Base-by-base conservation (phyloP, 495 filamentous ascomycete genomes). In the Lasiosphaeria hispida region DNA sequence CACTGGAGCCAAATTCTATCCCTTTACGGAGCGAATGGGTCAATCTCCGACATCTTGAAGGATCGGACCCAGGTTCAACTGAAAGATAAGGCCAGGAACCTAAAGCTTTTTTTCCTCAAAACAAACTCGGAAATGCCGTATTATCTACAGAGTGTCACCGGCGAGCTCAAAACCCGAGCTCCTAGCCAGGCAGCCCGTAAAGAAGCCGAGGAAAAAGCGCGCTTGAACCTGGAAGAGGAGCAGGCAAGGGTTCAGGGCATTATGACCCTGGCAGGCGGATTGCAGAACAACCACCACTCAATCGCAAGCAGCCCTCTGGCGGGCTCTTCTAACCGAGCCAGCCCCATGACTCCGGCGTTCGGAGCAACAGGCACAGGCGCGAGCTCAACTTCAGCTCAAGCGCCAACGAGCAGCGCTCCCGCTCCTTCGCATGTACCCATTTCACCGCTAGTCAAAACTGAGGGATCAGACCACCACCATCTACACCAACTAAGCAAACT, bases 61-160 rank as follows among this genome's bases (percentile, higher is more conserved):
- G 93, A 96, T 63, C 85, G 92, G 40, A 96, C 92, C 48, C 92
- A 97, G 68, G 93, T 97, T 0, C 92, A 97, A 66, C 78, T 97
- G 11, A 97, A 97, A 67, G 92, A 97, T 66, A 97, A 97, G 69
- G 92, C 92, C 8, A 80, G 92, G 37, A 97, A 97, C 56, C 70
- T 97, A 54, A 97, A 97, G 70, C 80, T 97, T 0, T 96, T 96
- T 75, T 96, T 96, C 71, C 75, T 97, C 50, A 97, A 97, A 75
- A 93, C 87, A 23, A 88, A 88, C 13, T 92, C 90, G 13, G 93
- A 97, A 67, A 93, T 97, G 58, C 92, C 92, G 0, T 90, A 90
- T 63, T 95, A 95, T 58, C 76, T 97, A 34, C 87, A 92, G 66
- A 90, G 86, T 45, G 92, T 97, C 35, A 97, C 92, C 0, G 92